Percentiles rank a stretch among this genome's conserved stretches.
Conservation (phyloP, 2,329 filamentous ascomycete genomes). For the Aspergillaceae sp. region DNA sequence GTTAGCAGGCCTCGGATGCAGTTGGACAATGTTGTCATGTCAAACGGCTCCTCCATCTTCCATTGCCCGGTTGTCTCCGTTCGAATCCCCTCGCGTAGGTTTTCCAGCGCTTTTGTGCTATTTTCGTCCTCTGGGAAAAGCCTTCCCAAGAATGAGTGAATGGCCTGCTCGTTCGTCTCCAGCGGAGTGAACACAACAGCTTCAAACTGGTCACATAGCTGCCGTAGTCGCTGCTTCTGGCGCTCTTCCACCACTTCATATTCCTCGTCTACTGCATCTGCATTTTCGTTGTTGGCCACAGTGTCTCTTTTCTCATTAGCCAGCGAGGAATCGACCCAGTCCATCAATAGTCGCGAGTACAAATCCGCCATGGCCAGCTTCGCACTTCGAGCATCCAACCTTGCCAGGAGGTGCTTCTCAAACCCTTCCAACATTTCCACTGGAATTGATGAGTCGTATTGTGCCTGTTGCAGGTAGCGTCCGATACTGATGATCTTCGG, state of each 20-base stretch:
- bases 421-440: slow-evolving; percentile 23
- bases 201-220: slow-evolving; percentile 34
- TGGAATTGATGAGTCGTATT: slow-evolving; percentile 30
- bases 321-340: slow-evolving; percentile 27
- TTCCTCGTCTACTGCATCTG: slow-evolving; percentile 8
- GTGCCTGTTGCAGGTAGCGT: slow-evolving; percentile 28
- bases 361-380: slow-evolving; percentile 21
- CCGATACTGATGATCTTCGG: slow-evolving; percentile 21
- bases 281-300: slow-evolving; percentile 2
- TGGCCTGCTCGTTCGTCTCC: slow-evolving; percentile 24
- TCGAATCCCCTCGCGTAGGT: not conserved
- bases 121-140: not conserved
- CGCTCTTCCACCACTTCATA: slow-evolving; percentile 24
- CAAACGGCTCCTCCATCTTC: slow-evolving; percentile 24
- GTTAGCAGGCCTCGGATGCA: slow-evolving; percentile 34
- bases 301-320: not conserved
- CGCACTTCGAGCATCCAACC: slow-evolving; percentile 29
- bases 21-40: slow-evolving; percentile 19
- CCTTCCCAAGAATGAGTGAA: slow-evolving; percentile 21
- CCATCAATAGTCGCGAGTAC: slow-evolving; percentile 31
- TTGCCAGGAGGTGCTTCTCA: slow-evolving; percentile 22
- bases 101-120: not conserved
- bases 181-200: slow-evolving; percentile 30
- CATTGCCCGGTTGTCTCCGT: not conserved
- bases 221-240: slow-evolving; percentile 29